These are phyloP conservation scores for Lichina pygmaea DNA, from an alignment of 495 filamentous ascomycete species.

Conservation along the genomic window DNA sequence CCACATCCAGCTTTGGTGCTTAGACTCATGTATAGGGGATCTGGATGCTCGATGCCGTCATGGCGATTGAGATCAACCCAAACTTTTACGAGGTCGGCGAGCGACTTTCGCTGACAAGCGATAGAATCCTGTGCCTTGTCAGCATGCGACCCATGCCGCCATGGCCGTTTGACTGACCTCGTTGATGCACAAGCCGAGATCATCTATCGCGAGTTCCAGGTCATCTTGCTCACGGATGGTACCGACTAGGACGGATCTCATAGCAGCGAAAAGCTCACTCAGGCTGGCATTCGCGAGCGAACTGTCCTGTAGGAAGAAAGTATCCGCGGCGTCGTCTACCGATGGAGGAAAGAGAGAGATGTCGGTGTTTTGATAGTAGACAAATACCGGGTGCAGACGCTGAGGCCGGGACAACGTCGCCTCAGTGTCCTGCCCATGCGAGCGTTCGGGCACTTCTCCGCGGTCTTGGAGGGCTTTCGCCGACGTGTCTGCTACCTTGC, in stretches of 20 bases:
- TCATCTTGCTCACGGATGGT: slow-evolving; percentile 42
- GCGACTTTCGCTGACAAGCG: slow-evolving; percentile 16
- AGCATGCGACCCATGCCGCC: background rate
- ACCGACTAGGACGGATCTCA: slow-evolving; percentile 37
- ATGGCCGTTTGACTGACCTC: slow-evolving; percentile 26
- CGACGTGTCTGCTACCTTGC: background rate
- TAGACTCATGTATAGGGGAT: slow-evolving; percentile 29
- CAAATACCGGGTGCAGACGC: slow-evolving; percentile 23
- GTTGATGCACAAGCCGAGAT: slow-evolving; percentile 39
- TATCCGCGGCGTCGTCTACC: slow-evolving; percentile 34
- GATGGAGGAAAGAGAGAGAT: slow-evolving; percentile 46
- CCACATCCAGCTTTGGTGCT: slow-evolving; percentile 22
- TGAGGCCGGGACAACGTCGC: background rate
- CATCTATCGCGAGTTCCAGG: slow-evolving; percentile 36
- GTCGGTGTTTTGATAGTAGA: slow-evolving; percentile 37
- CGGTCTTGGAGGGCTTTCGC: background rate
- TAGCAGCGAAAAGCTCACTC: slow-evolving; percentile 29
- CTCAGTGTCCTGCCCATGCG: too few species aligned
- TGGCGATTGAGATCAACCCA: slow-evolving; percentile 29
- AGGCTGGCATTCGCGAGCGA: slow-evolving; percentile 28
- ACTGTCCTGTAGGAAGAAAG: slow-evolving; percentile 48
- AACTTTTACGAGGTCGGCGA: slow-evolving; percentile 28
- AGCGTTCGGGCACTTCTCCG: background rate
- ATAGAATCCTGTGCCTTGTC: slow-evolving; percentile 17
- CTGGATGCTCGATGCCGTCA: slow-evolving; percentile 25